Base-by-base conservation (phyloP, 192 early-diverging fungal species). In the Backusella sp. region DNA sequence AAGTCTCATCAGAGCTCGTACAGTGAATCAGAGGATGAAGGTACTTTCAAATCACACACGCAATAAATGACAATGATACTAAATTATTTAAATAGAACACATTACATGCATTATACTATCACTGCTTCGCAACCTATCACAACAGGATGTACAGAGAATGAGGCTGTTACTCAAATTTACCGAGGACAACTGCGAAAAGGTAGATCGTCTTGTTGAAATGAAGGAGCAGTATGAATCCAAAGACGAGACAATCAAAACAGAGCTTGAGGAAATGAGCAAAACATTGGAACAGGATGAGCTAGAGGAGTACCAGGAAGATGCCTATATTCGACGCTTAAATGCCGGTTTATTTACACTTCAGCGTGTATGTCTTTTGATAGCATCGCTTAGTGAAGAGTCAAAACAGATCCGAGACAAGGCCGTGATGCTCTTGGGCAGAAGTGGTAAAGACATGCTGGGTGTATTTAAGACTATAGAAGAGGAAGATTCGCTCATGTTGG, bases 321-420 rank as follows among this genome's bases (percentile, higher is more conserved):
- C 90, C 30, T 93, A 95, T 75, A 66, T 94, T 37, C 69, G 81
- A 52, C 81, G 93, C 35, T 78, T 97, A 69, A 92, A 92, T 44
- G 89, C 91, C 0, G 97, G 96, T 0, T 80, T 97, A 56, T 97
- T 96, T 77, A 89, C 88, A 44, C 79, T 95, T 67, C 95, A 96
- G 52, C 81, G 89, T 65, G 83, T 91, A 1, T 92, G 92, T 77
- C 79, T 94, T 14, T 86, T 90, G 6, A 76, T 95, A 70, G 90
- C 89, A 23, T 90, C 88, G 80, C 70, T 94, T 11, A 87, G 87
- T 75, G 82, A 82, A 42, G 93, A 93, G 59, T 78, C 88, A 36
- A 23, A 72, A 7, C 52, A 69, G 35, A 65, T 74, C 19, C 34
- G 39, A n/a, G 72, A 68, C 0, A 59, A 76, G 42, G 53, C 59